Percentiles rank a stretch among this genome's conserved stretches.
These are phyloP conservation scores for Oxytropis ochrocephala DNA, from an alignment of 306 rosid species.

Conservation along the genomic window DNA sequence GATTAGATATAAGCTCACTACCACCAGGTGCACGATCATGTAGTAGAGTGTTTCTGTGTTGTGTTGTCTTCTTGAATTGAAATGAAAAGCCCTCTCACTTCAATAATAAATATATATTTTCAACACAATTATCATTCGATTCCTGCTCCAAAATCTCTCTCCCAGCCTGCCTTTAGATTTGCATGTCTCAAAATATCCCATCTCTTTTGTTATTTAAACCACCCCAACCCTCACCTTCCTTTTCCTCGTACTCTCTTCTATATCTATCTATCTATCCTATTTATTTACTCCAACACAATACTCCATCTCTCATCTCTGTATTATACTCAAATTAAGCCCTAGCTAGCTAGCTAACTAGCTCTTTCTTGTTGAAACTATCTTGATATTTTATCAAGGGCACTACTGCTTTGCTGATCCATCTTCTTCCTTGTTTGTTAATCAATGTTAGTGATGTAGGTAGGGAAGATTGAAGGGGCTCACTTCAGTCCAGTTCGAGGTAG, in stretches of 20 bases:
- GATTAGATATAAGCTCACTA: slow-evolving; percentile 39
- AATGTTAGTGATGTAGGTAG: no score
- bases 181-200: slow-evolving; percentile 27
- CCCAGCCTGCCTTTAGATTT: slow-evolving; percentile 30
- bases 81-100: slow-evolving; percentile 15
- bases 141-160: slow-evolving; percentile 38
- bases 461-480: slow-evolving; percentile 59
- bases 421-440: background rate
- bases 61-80: slow-evolving; percentile 29
- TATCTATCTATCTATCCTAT: background rate
- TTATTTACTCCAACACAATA: background rate
- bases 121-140: slow-evolving; percentile 24
- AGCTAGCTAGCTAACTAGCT: background rate
- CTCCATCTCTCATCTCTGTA: background rate
- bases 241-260: slow-evolving; percentile 31
- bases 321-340: background rate
- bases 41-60: no score
- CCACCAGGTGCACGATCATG: background rate
- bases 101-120: background rate
- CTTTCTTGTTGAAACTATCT: background rate
- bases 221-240: background rate
- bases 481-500: slow-evolving; percentile 84
- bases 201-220: background rate
- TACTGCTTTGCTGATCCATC: background rate
- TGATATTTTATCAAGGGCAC: background rate